These are phyloP conservation scores for Aspergillus heteromorphus DNA, from an alignment of 495 filamentous ascomycete species.

Conservation along the genomic window DNA sequence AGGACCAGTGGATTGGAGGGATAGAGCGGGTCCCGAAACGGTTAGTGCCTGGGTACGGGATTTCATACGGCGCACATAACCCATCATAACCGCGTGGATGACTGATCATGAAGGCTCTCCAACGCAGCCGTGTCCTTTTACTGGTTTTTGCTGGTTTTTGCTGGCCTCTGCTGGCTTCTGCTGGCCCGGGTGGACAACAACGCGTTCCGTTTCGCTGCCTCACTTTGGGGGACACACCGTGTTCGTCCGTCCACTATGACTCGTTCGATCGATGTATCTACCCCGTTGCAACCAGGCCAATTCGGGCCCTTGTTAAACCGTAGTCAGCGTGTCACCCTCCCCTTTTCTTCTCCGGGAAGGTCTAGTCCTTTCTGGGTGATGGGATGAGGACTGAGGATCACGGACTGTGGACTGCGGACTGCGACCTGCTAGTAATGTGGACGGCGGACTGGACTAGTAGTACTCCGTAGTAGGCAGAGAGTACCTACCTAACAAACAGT, in stretches of 20 bases:
- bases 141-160: too few species aligned
- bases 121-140: conserved; percentile 1
- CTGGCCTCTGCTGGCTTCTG: too few species aligned
- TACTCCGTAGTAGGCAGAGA: background rate
- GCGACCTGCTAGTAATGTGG: too few species aligned
- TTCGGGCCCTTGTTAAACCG: conserved; percentile 11
- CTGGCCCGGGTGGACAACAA: conserved; percentile 22
- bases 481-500: background rate
- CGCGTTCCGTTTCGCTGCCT: conserved; percentile 45
- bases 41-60: background rate
- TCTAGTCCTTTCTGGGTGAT: background rate
- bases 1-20: background rate
- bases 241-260: conserved; percentile 1
- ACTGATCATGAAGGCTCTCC: conserved; percentile 12
- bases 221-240: conserved; percentile 28
- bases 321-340: conserved; percentile 17
- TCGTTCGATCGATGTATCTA: conserved; percentile 1
- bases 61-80: background rate
- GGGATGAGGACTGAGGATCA: background rate
- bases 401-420: too few species aligned
- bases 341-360: conserved; percentile 1
- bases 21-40: background rate
- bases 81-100: conserved; percentile 10
- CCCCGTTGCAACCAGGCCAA: background rate
- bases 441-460: too few species aligned